A percentile compares a stretch with the other conserved stretches of the same genome.
phyloP scores from a whole-genome alignment of 2,329 filamentous ascomycete species.

The Pestalotiopsis sp. region DNA sequence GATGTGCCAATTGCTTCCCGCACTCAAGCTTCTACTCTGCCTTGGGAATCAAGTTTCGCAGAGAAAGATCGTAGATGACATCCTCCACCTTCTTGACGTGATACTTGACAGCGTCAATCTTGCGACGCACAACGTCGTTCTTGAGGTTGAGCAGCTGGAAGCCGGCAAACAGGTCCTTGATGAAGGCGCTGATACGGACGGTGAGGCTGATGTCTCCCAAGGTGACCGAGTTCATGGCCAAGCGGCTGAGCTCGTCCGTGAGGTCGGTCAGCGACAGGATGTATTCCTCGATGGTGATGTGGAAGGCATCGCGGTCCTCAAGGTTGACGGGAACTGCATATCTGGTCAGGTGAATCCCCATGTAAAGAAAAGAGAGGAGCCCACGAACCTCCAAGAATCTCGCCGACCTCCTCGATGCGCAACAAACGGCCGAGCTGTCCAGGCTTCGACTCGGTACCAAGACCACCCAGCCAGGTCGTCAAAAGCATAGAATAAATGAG shows the following conservation, averaged over 20 bases:
- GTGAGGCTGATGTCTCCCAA: slow-evolving; percentile 86
- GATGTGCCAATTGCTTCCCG: not conserved
- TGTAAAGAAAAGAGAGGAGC: not conserved
- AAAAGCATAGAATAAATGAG: slow-evolving; percentile 63
- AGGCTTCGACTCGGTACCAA: slow-evolving; percentile 56
- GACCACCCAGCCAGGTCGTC: slow-evolving; percentile 78
- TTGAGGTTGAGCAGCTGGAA: slow-evolving; percentile 98
- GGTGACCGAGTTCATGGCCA: slow-evolving; percentile 94
- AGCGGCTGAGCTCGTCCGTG: slow-evolving; percentile 85
- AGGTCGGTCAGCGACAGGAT: slow-evolving; percentile 84
- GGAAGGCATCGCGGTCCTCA: slow-evolving; percentile 87
- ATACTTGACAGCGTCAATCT: slow-evolving; percentile 94
- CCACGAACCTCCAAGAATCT: slow-evolving; percentile 69
- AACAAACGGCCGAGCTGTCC: slow-evolving; percentile 68
- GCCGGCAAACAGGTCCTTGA: slow-evolving; percentile 93
- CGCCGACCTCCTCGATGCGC: slow-evolving; percentile 85
- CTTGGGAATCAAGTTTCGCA: slow-evolving; percentile 78
- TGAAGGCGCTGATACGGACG: slow-evolving; percentile 84
- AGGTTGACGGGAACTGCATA: slow-evolving; percentile 83
- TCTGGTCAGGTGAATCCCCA: slow-evolving; percentile 1
- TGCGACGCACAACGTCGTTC: slow-evolving; percentile 87
- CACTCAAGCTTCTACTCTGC: not conserved
- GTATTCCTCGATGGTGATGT: slow-evolving; percentile 97
- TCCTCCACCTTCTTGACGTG: slow-evolving; percentile 98
- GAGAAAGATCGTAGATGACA: slow-evolving; percentile 91